Evolutionary conservation across 2,329 filamentous ascomycete genomes (phyloP), one percentile per base, ranked within the genome.

Genomic region (Rachicladosporium sp.): DNA sequence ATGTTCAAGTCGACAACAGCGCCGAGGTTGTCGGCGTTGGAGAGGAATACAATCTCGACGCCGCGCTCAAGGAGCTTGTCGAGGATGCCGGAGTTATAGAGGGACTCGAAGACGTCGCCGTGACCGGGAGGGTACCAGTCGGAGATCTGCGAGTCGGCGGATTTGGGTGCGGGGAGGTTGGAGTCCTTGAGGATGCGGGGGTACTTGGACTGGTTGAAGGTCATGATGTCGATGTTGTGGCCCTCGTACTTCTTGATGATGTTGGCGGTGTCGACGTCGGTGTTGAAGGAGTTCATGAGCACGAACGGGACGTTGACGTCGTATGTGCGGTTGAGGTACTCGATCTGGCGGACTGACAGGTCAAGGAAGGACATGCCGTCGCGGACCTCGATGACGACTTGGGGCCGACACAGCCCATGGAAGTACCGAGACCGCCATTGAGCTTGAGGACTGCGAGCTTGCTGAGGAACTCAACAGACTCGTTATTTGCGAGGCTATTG

Each of bases 171-270:
- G 31, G 91, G 91, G 37, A 98, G 83, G 40, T 95, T 80, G 33
- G 91, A 98, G 71, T 98, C 91, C 77, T 95, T 96, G 69, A 88
- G 79, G 61, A 98, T 85, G 74, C 91, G 84, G 53, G 91, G 91
- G 73, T 96, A 98, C 57, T 88, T 78, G 49, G 91, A 98, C 71
- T 98, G 91, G 76, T 98, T 98, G 80, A 98, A 98, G 63, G 91
- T 96, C 63, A 96, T 74, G 64, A 98, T 96, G 62, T 98, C 91
- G 59, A 98, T 93, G 64, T 95, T 95, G 78, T 98, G 91, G 49
- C 91, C 91, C 72, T 98, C 89, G 70, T 96, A 98, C 74, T 98
- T 98, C 80, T 98, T 98, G 74, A 98, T 98, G 69, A 98, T 98
- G 67, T 86, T 87, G 47, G 88, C 87, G 37, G 91, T 98, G 62